A percentile compares a stretch with the other conserved stretches of the same genome.
Conservation (phyloP, 2,329 filamentous ascomycete species). For the Cladosporium sp. region DNA sequence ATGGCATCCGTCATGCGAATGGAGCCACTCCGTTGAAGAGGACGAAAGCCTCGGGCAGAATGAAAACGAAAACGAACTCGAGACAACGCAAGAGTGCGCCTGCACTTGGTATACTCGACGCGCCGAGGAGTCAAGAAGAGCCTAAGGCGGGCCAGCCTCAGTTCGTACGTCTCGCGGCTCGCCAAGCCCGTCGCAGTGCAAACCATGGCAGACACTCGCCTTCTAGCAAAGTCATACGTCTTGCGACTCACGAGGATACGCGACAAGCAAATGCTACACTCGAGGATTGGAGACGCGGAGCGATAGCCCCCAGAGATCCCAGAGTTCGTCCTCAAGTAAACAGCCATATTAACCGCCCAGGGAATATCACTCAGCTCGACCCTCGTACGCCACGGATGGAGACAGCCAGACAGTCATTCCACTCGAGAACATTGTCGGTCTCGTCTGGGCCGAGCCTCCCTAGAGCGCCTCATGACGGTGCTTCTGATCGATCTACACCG, state of each 20-base stretch:
- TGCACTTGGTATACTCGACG: constrained; percentile 56
- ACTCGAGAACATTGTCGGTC: background rate
- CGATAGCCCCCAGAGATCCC: constrained; percentile 30
- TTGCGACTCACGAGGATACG: constrained; percentile 57
- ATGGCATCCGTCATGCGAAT: constrained; percentile 6
- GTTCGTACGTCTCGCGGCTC: constrained; percentile 59
- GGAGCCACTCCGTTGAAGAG: constrained; percentile 1
- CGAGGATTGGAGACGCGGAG: constrained; percentile 54
- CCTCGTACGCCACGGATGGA: background rate
- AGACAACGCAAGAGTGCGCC: constrained; percentile 26
- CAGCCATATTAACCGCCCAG: background rate
- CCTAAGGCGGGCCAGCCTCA: constrained; percentile 42
- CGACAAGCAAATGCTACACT: constrained; percentile 55
- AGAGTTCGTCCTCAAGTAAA: background rate
- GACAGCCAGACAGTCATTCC: background rate
- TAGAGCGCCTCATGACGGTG: background rate
- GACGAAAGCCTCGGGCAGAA: background rate
- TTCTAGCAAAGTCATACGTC: constrained; percentile 53
- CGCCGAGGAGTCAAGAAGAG: constrained; percentile 38
- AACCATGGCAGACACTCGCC: constrained; percentile 56
- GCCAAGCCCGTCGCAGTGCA: constrained; percentile 51
- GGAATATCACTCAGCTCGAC: background rate
- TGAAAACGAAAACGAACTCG: background rate
- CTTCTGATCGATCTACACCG: background rate
- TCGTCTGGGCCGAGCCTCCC: background rate